These are phyloP conservation scores for Microbotryomycetes sp. DNA, from an alignment of 1,284 basidiomycete genomes.

Conservation along the genomic window DNA sequence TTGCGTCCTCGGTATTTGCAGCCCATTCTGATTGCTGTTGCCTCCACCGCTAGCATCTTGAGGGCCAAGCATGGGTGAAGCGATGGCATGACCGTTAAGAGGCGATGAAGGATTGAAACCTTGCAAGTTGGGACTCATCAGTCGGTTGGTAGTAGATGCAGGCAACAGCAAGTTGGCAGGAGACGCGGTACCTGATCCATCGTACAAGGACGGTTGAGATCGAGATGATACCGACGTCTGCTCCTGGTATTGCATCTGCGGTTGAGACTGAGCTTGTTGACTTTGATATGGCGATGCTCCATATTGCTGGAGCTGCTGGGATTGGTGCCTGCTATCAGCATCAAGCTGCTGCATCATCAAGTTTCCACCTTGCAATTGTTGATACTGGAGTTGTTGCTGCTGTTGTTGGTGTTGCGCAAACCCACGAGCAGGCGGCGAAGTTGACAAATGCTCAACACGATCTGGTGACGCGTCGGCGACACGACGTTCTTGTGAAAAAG, in stretches of 20 bases:
- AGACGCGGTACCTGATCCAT: not conserved
- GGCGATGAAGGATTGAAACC: not conserved
- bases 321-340: too few species aligned
- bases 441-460: not conserved
- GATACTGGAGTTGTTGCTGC: conserved; percentile 4
- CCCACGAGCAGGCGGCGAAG: not conserved
- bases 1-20: conserved; percentile 15
- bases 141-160: not conserved
- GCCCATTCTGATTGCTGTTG: not conserved
- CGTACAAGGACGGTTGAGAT: too few species aligned
- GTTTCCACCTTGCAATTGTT: conserved; percentile 15
- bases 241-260: too few species aligned
- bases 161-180: not conserved
- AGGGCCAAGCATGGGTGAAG: not conserved
- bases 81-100: not conserved
- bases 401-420: not conserved
- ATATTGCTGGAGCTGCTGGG: too few species aligned
- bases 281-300: not conserved
- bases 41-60: too few species aligned
- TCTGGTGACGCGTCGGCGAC: not conserved
- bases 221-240: too few species aligned
- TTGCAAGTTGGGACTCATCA: not conserved
- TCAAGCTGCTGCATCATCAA: conserved; percentile 21
- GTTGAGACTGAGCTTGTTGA: too few species aligned
- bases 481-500: not conserved